These are phyloP conservation scores for Theileria parva DNA, from an alignment of 169 alveolate species.

Conservation along the genomic window DNA sequence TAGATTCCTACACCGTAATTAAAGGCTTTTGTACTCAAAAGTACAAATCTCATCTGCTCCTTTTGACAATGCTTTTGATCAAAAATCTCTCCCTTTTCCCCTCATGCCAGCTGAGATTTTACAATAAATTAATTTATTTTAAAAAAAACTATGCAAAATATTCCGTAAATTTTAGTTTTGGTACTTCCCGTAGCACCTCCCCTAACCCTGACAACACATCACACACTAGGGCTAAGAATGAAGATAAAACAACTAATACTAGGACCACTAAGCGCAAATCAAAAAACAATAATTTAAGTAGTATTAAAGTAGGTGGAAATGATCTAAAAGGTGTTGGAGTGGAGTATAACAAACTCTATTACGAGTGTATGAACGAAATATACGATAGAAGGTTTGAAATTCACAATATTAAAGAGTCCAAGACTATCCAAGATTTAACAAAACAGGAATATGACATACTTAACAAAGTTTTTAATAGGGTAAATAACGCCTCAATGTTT, in stretches of 20 bases:
- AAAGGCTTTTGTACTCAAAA: not conserved
- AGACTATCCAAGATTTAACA: conserved; percentile 68
- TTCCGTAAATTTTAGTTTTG: not conserved
- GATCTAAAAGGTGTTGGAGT: conserved; percentile 27
- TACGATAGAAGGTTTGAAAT: conserved; percentile 51
- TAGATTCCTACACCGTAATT: not conserved
- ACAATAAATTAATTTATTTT: not conserved
- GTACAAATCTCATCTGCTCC: not conserved
- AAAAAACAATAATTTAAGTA: not conserved
- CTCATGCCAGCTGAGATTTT: not conserved
- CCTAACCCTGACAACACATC: not conserved
- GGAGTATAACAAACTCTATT: conserved; percentile 44
- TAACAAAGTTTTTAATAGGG: conserved; percentile 66
- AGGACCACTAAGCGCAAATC: not conserved
- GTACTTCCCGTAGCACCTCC: not conserved
- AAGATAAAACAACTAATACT: not conserved
- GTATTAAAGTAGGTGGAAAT: not conserved
- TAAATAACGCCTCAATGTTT: not conserved
- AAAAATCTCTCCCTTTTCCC: not conserved
- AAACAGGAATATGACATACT: conserved; percentile 67
- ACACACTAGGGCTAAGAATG: not conserved
- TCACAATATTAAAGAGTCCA: conserved; percentile 62
- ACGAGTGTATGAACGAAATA: conserved; percentile 64
- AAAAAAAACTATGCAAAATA: too few relatives aligned
- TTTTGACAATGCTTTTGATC: not conserved